phyloP scores from a whole-genome alignment of 768 basidiomycete species.

The Tylopilus cervinicoccineus region DNA sequence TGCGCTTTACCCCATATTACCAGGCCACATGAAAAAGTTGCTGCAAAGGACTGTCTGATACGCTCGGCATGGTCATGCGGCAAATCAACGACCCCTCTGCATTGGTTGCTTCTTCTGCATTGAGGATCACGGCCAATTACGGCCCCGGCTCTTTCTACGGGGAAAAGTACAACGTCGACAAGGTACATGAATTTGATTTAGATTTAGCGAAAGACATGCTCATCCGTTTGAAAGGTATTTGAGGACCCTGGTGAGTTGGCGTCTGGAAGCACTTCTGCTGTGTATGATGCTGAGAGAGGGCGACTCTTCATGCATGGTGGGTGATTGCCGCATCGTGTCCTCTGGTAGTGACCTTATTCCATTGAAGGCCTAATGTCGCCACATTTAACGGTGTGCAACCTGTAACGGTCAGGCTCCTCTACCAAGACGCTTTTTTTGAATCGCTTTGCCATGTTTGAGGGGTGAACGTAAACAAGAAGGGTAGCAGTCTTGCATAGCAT shows the following conservation, averaged over 20 bases:
- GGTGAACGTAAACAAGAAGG: background rate
- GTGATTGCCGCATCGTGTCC: constrained; percentile 12
- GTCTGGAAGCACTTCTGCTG: constrained; percentile 54
- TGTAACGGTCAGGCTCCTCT: constrained; percentile 17
- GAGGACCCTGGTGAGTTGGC: constrained; percentile 61
- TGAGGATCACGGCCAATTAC: constrained; percentile 51
- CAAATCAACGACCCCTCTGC: constrained; percentile 42
- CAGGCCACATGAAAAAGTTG: background rate
- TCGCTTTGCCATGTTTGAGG: background rate
- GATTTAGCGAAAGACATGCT: background rate
- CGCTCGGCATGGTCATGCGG: constrained; percentile 30
- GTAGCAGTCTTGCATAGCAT: background rate
- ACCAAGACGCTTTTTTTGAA: constrained; percentile 2
- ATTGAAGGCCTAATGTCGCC: constrained; percentile 31
- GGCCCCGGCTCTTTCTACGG: constrained; percentile 51
- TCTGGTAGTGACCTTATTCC: constrained; percentile 3
- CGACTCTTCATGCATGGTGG: constrained; percentile 58
- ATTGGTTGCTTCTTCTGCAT: constrained; percentile 44
- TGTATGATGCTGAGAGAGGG: constrained; percentile 47
- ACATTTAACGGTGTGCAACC: constrained; percentile 31
- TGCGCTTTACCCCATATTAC: background rate
- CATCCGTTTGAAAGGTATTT: constrained; percentile 44
- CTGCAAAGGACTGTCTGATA: constrained; percentile 41
- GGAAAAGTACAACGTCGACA: constrained; percentile 56
- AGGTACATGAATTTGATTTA: constrained; percentile 35